These are phyloP conservation scores for Agaricus subrufescens DNA, from an alignment of 768 basidiomycete genomes.

Conservation along the genomic window DNA sequence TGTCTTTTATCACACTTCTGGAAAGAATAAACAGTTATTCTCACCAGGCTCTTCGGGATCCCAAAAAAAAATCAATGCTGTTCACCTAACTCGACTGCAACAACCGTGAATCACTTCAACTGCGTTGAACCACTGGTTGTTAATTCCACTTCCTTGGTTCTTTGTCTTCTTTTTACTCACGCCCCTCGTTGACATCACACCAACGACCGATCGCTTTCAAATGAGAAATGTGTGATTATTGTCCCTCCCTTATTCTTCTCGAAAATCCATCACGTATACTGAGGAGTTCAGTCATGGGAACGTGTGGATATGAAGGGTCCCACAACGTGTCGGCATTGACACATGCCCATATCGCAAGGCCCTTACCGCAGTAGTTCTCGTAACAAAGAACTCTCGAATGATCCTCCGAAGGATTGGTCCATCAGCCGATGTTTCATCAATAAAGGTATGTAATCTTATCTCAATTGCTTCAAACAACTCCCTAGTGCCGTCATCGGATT, in stretches of 20 bases:
- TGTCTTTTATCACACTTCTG: neutral
- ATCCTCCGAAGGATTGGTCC: neutral
- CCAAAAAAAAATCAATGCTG: constrained; percentile 3
- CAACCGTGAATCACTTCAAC: constrained; percentile 4
- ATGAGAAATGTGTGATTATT: no score
- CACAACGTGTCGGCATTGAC: no score
- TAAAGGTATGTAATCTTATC: neutral
- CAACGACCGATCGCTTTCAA: no score
- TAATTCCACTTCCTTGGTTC: no score
- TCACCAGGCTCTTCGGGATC: constrained; percentile 11
- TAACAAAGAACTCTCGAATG: neutral
- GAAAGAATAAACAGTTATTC: neutral
- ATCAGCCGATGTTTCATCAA: neutral
- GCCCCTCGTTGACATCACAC: no score
- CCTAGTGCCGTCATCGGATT: no score
- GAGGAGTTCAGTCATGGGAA: no score
- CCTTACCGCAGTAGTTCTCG: neutral
- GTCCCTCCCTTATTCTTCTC: no score
- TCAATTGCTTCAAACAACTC: neutral
- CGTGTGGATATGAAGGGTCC: no score
- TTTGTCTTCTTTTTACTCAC: no score
- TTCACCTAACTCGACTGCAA: constrained; percentile 2
- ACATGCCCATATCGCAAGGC: neutral
- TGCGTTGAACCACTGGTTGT: neutral
- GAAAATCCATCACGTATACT: no score